These are phyloP conservation scores for Termitomyces sp. DNA, from an alignment of 768 basidiomycete species.

Conservation along the genomic window DNA sequence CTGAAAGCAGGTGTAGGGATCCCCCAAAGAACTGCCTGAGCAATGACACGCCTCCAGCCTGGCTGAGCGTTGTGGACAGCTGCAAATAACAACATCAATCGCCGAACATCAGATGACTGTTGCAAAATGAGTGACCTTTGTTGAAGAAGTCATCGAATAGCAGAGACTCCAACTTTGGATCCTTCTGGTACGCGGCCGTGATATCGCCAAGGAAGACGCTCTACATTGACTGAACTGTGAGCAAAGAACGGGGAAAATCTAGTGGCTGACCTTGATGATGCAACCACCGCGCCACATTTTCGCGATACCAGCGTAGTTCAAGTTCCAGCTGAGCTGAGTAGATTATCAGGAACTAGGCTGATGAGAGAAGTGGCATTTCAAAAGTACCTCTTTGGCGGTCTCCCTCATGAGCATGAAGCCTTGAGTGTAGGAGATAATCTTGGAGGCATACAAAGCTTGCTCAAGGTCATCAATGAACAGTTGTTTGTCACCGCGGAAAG, in stretches of 20 bases:
- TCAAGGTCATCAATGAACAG: slow-evolving; percentile 99
- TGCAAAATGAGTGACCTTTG: slow-evolving; percentile 47
- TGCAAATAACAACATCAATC: slow-evolving; percentile 18
- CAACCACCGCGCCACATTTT: slow-evolving; percentile 99
- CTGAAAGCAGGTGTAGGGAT: slow-evolving; percentile 97
- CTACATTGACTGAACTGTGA: slow-evolving; percentile 23
- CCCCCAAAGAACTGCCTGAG: slow-evolving; percentile 96
- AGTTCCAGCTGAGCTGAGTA: slow-evolving; percentile 69
- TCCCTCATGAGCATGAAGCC: slow-evolving; percentile 99
- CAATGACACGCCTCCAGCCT: slow-evolving; percentile 96
- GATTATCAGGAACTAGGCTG: background rate
- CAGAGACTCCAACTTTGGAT: slow-evolving; percentile 78
- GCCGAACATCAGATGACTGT: background rate
- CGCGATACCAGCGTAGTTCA: slow-evolving; percentile 98
- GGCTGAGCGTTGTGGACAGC: slow-evolving; percentile 93
- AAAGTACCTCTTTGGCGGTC: slow-evolving; percentile 82
- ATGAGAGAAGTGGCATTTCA: background rate
- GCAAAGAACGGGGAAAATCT: no score
- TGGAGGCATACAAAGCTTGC: slow-evolving; percentile 98
- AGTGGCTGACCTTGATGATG: slow-evolving; percentile 78
- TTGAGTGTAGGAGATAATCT: slow-evolving; percentile 99
- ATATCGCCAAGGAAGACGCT: slow-evolving; percentile 95
- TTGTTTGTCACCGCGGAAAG: slow-evolving; percentile 96
- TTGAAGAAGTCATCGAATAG: slow-evolving; percentile 98
- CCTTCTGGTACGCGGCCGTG: slow-evolving; percentile 85